These are phyloP conservation scores for Selaginella moellendorffii DNA, from an alignment of 75 land plant genomes.

Conservation along the genomic window DNA sequence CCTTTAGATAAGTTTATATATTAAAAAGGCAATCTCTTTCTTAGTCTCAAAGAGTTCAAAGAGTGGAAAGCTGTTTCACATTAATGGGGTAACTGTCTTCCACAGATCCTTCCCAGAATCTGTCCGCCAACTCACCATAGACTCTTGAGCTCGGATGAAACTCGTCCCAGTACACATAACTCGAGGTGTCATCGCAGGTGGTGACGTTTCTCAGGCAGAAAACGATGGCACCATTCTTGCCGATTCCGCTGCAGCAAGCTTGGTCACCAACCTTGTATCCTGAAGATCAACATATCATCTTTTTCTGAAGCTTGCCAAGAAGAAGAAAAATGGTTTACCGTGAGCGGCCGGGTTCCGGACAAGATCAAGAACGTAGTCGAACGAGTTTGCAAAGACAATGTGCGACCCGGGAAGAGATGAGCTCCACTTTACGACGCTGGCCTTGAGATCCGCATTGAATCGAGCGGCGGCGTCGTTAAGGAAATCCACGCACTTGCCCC, in stretches of 20 bases:
- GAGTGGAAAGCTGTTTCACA: neutral
- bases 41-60: neutral
- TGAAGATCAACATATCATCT: neutral
- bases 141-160: slow-evolving; percentile 6
- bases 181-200: neutral
- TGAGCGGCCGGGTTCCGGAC: neutral
- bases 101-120: neutral
- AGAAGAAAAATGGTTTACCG: neutral
- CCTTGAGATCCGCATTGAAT: neutral
- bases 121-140: neutral
- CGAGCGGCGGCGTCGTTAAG: neutral
- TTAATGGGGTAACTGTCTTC: neutral
- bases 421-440: neutral
- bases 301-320: too few relatives aligned
- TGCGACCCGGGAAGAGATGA: neutral
- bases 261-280: neutral
- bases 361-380: neutral
- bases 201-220: slow-evolving; percentile 6
- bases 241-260: slow-evolving; percentile 8
- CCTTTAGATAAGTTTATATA: too few relatives aligned
- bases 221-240: slow-evolving; percentile 7
- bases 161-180: slow-evolving; percentile 5
- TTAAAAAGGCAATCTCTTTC: too few relatives aligned
- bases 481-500: slow-evolving; percentile 6
- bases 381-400: slow-evolving; percentile 4